phyloP scores from a whole-genome alignment of 2,329 filamentous ascomycete species.

The Myriangium duriaei region DNA sequence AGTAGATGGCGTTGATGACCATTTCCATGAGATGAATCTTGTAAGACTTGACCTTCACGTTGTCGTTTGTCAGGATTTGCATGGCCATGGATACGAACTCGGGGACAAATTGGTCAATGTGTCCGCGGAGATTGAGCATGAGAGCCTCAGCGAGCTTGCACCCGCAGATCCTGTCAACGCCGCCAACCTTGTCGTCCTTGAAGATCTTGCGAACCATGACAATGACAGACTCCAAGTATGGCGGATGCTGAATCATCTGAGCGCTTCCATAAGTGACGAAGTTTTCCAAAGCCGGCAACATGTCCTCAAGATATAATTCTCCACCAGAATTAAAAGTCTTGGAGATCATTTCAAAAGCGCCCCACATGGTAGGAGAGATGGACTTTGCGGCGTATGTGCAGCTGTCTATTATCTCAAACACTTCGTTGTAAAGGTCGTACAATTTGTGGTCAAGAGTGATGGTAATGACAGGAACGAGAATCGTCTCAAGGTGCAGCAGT shows the following conservation, averaged over 20 bases:
- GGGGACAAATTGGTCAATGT: conserved; percentile 77
- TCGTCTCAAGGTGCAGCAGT: conserved; percentile 82
- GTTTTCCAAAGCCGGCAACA: conserved; percentile 96
- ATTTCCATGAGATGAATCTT: conserved; percentile 97
- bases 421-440: conserved; percentile 93
- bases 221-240: conserved; percentile 77
- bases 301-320: conserved; percentile 94
- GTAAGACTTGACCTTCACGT: conserved; percentile 83
- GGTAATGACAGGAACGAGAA: conserved; percentile 92
- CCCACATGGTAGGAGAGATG: conserved; percentile 96
- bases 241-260: conserved; percentile 67
- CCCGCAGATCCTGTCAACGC: conserved; percentile 88
- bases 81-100: conserved; percentile 86
- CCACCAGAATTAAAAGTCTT: conserved; percentile 94
- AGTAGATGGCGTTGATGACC: conserved; percentile 96
- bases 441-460: conserved; percentile 96
- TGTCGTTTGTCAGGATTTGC: conserved; percentile 60
- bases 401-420: conserved; percentile 98
- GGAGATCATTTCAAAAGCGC: conserved; percentile 93
- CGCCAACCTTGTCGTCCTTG: conserved; percentile 78
- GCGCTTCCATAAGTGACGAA: conserved; percentile 86
- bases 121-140: conserved; percentile 85
- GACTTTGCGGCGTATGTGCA: conserved; percentile 96
- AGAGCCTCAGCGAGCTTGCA: conserved; percentile 96
- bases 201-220: conserved; percentile 96